A percentile compares a stretch with the other conserved stretches of the same genome.
Evolutionary conservation across 2,329 filamentous ascomycete genomes (phyloP).

Genomic region (Rosellinia necatrix): DNA sequence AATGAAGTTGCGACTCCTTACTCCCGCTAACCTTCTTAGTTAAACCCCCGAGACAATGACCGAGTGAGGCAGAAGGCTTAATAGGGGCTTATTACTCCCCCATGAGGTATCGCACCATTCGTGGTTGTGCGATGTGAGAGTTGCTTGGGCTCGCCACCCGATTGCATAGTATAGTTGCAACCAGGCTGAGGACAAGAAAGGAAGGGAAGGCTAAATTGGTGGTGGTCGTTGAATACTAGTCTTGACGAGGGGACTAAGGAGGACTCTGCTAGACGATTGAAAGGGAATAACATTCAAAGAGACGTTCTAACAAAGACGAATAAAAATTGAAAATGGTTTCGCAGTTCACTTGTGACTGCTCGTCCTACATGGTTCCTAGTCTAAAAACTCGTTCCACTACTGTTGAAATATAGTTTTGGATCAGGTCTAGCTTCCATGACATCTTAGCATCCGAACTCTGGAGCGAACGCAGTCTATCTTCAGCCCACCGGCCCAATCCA

Average conservation of each 20-base stretch:
- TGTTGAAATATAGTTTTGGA: background rate
- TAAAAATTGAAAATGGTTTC: slow-evolving; percentile 5
- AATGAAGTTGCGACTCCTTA: too few relatives aligned
- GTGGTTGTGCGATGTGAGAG: too few relatives aligned
- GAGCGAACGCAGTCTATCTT: background rate
- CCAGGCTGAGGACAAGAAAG: too few relatives aligned
- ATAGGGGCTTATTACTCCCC: too few relatives aligned
- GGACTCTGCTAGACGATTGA: slow-evolving; percentile 11
- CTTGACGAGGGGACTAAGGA: background rate
- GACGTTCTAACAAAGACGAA: slow-evolving; percentile 13
- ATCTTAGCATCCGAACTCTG: background rate
- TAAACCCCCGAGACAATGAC: too few relatives aligned
- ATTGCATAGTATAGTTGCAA: too few relatives aligned
- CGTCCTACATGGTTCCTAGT: background rate
- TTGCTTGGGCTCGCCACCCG: too few relatives aligned
- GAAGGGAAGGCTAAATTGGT: background rate
- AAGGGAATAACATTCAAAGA: slow-evolving; percentile 15
- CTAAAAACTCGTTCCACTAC: background rate
- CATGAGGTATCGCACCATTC: too few relatives aligned
- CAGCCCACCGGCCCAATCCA: background rate
- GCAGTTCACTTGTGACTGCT: background rate
- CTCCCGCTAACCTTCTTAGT: too few relatives aligned
- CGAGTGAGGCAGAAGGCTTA: too few relatives aligned
- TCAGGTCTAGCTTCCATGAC: background rate
- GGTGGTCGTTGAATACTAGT: too few relatives aligned